These are phyloP conservation scores for Platanthera zijinensis DNA, from an alignment of 106 monocot genomes.

Conservation along the genomic window DNA sequence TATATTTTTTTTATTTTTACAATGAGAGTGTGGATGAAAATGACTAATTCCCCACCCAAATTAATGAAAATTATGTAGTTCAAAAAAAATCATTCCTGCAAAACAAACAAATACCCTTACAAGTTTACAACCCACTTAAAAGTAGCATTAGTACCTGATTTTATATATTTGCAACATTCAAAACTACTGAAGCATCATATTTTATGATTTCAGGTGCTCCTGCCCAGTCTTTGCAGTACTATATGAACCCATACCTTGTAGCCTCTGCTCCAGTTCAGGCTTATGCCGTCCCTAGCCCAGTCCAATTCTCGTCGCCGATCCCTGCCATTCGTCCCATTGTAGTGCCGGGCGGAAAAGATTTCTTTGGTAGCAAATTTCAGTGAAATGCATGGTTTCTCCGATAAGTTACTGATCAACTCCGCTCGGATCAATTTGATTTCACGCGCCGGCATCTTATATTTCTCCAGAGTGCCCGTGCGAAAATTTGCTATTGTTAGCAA, in stretches of 20 bases:
- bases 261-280: constrained; percentile 10
- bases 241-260: constrained; percentile 17
- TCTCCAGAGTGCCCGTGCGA: background rate
- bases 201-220: constrained; percentile 15
- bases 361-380: constrained; percentile 20
- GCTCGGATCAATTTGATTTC: background rate
- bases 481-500: too few species aligned
- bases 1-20: too few species aligned
- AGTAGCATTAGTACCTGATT: background rate
- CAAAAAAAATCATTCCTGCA: too few species aligned
- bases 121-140: too few species aligned
- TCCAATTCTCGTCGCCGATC: constrained; percentile 22
- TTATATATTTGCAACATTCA: background rate
- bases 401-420: background rate
- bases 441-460: background rate
- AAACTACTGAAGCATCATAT: background rate
- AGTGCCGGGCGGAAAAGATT: constrained; percentile 22
- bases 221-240: constrained; percentile 14
- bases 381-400: constrained; percentile 6
- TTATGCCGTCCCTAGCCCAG: constrained; percentile 13
- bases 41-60: too few species aligned
- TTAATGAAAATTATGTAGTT: too few species aligned
- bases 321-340: constrained; percentile 21
- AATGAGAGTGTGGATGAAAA: too few species aligned
- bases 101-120: too few species aligned